phyloP scores from a whole-genome alignment of 140 eudicot genomes.

The Senecio squalidus region DNA sequence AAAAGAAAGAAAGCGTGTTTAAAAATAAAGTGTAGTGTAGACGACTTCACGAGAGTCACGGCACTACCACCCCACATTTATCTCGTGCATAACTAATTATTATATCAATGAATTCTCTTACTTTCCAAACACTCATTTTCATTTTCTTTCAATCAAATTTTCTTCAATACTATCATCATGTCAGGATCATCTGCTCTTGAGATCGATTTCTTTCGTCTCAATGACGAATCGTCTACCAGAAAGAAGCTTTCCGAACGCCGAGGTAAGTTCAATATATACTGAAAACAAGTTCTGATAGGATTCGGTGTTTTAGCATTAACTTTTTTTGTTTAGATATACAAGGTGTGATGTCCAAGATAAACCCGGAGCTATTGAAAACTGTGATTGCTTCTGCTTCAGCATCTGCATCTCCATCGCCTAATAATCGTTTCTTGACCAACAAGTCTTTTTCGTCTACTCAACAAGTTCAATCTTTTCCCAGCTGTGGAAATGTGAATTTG shows the following conservation, averaged over 20 bases:
- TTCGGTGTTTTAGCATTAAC: not conserved
- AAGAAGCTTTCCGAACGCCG: conserved; percentile 35
- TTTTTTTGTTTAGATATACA: conserved; percentile 32
- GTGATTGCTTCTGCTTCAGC: conserved; percentile 37
- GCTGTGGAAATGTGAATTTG: conserved; percentile 2
- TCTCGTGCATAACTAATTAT: not conserved
- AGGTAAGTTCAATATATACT: conserved; percentile 14
- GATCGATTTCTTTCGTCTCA: conserved; percentile 34
- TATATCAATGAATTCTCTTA: not conserved
- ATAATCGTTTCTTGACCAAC: not conserved
- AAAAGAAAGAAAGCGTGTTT: conserved; percentile 5
- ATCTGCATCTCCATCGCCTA: not conserved
- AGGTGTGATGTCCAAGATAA: conserved; percentile 44
- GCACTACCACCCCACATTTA: not conserved
- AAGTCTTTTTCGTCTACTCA: conserved; percentile 15
- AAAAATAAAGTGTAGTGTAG: not conserved
- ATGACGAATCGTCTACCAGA: conserved; percentile 15
- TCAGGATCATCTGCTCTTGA: conserved; percentile 28
- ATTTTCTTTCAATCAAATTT: not conserved
- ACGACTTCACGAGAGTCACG: not conserved
- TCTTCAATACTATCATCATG: conserved; percentile 22
- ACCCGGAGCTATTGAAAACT: conserved; percentile 42
- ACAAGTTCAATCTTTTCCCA: conserved; percentile 16
- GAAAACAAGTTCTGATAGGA: not conserved
- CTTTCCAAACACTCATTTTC: not conserved